Base-by-base conservation (phyloP, 352 stramenopile species). In the Globisporangium solare region DNA sequence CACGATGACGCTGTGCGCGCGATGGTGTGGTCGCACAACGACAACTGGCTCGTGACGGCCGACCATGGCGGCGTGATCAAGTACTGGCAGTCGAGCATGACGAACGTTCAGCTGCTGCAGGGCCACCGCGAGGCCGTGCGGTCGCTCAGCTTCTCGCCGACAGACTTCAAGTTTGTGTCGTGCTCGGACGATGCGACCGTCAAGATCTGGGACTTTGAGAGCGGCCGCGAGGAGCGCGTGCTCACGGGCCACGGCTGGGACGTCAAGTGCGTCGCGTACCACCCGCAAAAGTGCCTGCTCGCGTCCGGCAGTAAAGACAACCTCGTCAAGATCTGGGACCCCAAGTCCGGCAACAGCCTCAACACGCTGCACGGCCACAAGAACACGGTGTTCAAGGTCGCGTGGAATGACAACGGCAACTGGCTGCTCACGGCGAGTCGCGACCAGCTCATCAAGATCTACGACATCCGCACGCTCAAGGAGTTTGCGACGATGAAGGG, bases 391-490 rank as follows among this genome's bases (percentile, higher is more conserved):
- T 98, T 98, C 35, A 98, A 98, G 56, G 88, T 98, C 24, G 78
- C 89, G 35, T 99, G 96, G 96, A 99, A 99, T 72, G 77, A 92
- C 22, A 99, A 99, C 68, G 96, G 95, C 24, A 98, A 99, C 76
- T 99, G 96, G 96, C 60, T 99, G 52, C 75, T 98, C 27, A 99
- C 95, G 40, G 91, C 89, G 12, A 98, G 88, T 75, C 79, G 95
- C n/a, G 97, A 99, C 77, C 95, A 99, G 63, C 72, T 98, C 39
- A 98, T 99, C 60, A 99, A 99, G 73, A 82, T 99, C 39, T 99
- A 98, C 71, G 97, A 99, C 68, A 98, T 99, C 56, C 90, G 97
- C 40, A 97, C 87, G 47, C 94, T 99, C 74, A 98, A 96, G 67
- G 90, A 97, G 65, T 91, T 96, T 67, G 86, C 84, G 43, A 98